Base-by-base conservation (phyloP, 2,329 filamentous ascomycete genomes). In the Fusarium hainanense region DNA sequence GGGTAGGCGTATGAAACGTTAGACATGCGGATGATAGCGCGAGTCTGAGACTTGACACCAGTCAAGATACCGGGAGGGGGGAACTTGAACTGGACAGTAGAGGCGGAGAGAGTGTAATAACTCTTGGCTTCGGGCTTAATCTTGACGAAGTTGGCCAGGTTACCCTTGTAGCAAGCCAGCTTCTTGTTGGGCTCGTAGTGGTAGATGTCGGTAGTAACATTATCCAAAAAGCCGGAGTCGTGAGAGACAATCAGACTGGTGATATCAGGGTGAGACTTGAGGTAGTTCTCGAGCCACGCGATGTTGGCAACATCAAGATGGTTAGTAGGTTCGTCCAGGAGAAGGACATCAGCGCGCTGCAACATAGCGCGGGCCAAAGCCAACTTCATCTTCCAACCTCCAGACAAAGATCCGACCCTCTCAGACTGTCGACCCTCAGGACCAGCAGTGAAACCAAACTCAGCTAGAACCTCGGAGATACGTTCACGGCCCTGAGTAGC, bases 301-400 rank as follows among this genome's bases (percentile, higher is more conserved):
- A 99, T 94, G 81, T 98, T 98, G 77, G 90, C 90, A 75, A 98
- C 94, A 80, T 99, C 96, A 79, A 99, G 85, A 83, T 99, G 96
- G 85, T 99, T 99, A 76, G 96, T 99, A 81, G 96, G 96, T 88
- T 99, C 96, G 87, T 99, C 96, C 61, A 99, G 89, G 54, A 99
- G 86, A 62, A 99, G 88, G 52, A 99, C 94, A 79, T 99, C 96
- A n/a, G 96, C 95, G 77, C 91, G 92, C 86, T 96, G 93, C 76
- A 99, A 87, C 94, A 99, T 98, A 70, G 96, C 96, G 76, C 96
- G 90, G 54, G 96, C 96, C 80, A 99, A 83, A 71, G 96, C 96
- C 66, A 99, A 85, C 89, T 99, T 99, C 96, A 99, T 99, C 88
- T 98, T 98, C 96, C 96, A 99, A 79, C 96, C 96, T 82, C 96